These are phyloP conservation scores for Pseudonitzschia multistriata DNA, from an alignment of 108 stramenopile species.

Conservation along the genomic window DNA sequence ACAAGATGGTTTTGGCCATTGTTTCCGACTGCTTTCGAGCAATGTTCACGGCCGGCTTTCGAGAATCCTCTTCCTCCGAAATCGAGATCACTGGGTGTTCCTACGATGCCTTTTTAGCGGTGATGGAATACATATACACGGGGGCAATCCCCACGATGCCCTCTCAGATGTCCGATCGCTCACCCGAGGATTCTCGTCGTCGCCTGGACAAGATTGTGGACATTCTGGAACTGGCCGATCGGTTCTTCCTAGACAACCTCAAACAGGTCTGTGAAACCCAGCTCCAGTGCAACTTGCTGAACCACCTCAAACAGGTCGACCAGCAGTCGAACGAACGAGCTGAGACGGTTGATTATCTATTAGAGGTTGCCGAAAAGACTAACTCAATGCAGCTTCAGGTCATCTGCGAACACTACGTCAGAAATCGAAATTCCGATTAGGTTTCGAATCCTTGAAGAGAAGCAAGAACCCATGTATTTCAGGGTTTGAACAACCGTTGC, in stretches of 20 bases:
- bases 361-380: conserved; percentile 77
- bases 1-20: conserved; percentile 82
- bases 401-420: conserved; percentile 80
- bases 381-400: conserved; percentile 79
- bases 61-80: conserved; percentile 68
- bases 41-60: conserved; percentile 89
- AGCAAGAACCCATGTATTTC: not conserved
- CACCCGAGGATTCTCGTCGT: conserved; percentile 11
- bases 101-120: conserved; percentile 74
- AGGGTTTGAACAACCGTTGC: too few relatives aligned
- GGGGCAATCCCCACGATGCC: conserved; percentile 53
- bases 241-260: conserved; percentile 90
- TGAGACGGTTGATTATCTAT: conserved; percentile 73
- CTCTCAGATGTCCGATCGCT: not conserved
- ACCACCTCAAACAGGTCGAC: conserved; percentile 87
- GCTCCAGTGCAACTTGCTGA: conserved; percentile 76
- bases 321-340: conserved; percentile 64
- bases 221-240: conserved; percentile 87
- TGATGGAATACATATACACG: conserved; percentile 93
- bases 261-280: conserved; percentile 84
- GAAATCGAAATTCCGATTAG: conserved; percentile 53
- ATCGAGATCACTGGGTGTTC: conserved; percentile 83
- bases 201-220: conserved; percentile 60
- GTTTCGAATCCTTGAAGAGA: not conserved
- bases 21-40: conserved; percentile 88